Evolutionary conservation across 495 filamentous ascomycete species (phyloP).

Genomic region (Tuber umbilicatum): DNA sequence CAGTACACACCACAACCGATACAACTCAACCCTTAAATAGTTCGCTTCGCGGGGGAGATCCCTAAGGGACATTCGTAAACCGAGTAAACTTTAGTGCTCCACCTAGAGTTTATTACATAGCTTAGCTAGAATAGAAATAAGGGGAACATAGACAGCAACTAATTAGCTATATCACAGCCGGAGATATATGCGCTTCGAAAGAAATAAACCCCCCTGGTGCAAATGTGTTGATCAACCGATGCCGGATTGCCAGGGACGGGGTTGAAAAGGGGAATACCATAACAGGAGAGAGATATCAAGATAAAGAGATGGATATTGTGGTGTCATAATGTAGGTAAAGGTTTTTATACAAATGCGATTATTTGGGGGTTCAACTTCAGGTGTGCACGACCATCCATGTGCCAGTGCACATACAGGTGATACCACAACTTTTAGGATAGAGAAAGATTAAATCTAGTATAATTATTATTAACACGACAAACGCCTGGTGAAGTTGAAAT

Average conservation of each 20-base stretch:
- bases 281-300: background rate
- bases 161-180: background rate
- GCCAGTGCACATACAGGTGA: background rate
- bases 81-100: background rate
- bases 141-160: background rate
- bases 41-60: background rate
- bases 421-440: background rate
- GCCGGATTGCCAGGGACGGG: background rate
- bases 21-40: too few species aligned
- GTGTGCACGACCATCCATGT: background rate
- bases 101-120: too few species aligned
- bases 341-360: background rate
- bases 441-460: background rate
- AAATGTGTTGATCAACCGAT: background rate
- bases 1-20: too few species aligned
- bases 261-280: background rate
- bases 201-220: background rate
- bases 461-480: background rate
- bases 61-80: background rate
- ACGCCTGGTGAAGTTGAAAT: too few species aligned
- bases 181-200: background rate
- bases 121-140: background rate
- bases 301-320: background rate
- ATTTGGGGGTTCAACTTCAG: background rate
- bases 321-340: background rate